Base-by-base conservation (phyloP, 768 basidiomycete genomes). In the Pisolithus orientalis region DNA sequence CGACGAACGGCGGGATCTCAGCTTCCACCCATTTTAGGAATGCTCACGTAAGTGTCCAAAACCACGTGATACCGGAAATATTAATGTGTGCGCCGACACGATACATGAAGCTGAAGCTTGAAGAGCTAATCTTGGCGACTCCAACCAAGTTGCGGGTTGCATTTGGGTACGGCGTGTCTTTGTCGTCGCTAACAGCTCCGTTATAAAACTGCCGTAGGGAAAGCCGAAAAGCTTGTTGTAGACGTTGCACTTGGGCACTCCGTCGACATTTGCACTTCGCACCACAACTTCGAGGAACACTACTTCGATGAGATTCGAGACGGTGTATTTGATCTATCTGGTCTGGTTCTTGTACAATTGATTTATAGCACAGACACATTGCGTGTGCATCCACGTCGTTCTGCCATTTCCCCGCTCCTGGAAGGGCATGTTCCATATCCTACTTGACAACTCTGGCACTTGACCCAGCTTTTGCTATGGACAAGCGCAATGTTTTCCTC, bases 291-390 rank as follows among this genome's bases (percentile, higher is more conserved):
- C 21, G 79, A 83, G 0, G 71, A 75, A 13, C 85, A 91, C 56
- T 95, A 90, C 63, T 99, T 99, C 59, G 90, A 93, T 47, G 95
- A 99, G 71, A 98, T 96, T 0, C 74, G 79, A 50, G 83, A 97
- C 65, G 95, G 95, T 91, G 64, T 43, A 79, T 16, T 29, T 17
- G 10, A 27, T 31, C 14, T 25, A 29, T 43, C 10, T 53, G 39
- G 27, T 43, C 17, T 6, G 25, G 42, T 21, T 11, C 16, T 25
- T 21, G 21, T 21, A 21, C 21, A 21, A 21, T 21, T 21, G 40
- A 27, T 17, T 24, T 21, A 49, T 21, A 21, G 21, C 25, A 97
- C 2, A 34, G 94, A 94, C 17, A 89, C 84, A 7, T 80, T 98
- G 16, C 74, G 73, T 21, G 86, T 98, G 3, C 82, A 85, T n/a